A percentile compares a stretch with the other conserved stretches of the same genome.
Conservation (phyloP, 306 rosid species). For the peach (Prunus persica) region Prunus_persica_NCBIv2 NC_034015.1:12988501-12989000, state of each 20-base stretch:
- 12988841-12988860: not conserved
- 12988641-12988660: not conserved
- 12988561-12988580: not conserved
- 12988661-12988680: not conserved
- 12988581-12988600: not conserved
- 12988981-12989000: too few species aligned
- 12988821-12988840: not conserved
- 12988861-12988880: not conserved
- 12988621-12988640: not conserved
- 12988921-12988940: too few species aligned
- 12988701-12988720: not conserved
- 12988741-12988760: not conserved
- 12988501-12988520: not conserved
- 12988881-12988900: not conserved
- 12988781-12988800: not conserved
- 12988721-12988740: not conserved
- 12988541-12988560: not conserved
- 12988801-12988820: not conserved
- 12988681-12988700: not conserved
- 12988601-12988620: not conserved
- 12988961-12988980: too few species aligned
- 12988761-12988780: not conserved
- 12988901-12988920: not conserved
- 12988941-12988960: too few species aligned
- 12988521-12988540: not conserved